These are phyloP conservation scores for Hygrophila difformis DNA, from an alignment of 257 asterid genomes.

Conservation along the genomic window DNA sequence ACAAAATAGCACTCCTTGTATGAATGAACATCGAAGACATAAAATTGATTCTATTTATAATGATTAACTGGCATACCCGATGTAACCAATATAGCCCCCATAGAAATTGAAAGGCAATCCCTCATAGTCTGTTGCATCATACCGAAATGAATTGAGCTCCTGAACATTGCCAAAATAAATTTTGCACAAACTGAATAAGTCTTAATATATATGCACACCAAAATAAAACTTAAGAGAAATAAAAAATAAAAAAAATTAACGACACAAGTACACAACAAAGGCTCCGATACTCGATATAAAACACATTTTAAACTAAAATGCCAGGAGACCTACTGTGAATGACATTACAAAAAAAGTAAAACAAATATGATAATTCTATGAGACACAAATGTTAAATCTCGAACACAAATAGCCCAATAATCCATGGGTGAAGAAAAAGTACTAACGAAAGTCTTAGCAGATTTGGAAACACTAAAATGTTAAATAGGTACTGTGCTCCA, in stretches of 20 bases:
- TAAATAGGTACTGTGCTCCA: not conserved
- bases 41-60: too few relatives aligned
- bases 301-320: not conserved
- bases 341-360: not conserved
- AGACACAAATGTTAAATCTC: not conserved
- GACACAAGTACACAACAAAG: not conserved
- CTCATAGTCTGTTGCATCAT: conserved; percentile 69
- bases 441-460: not conserved
- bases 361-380: not conserved
- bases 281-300: not conserved
- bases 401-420: not conserved
- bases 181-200: not conserved
- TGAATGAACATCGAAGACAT: too few relatives aligned
- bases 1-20: too few relatives aligned
- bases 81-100: conserved; percentile 93
- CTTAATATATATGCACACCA: not conserved
- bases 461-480: not conserved
- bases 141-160: conserved; percentile 80
- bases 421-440: not conserved
- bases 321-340: not conserved
- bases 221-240: not conserved
- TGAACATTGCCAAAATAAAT: conserved; percentile 22
- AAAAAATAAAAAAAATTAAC: not conserved
- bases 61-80: conserved; percentile 51
- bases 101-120: conserved; percentile 87